Percentiles rank a stretch among this genome's conserved stretches.
phyloP scores from a whole-genome alignment of 2,329 filamentous ascomycete genomes.

The Curvularia spicifera region DNA sequence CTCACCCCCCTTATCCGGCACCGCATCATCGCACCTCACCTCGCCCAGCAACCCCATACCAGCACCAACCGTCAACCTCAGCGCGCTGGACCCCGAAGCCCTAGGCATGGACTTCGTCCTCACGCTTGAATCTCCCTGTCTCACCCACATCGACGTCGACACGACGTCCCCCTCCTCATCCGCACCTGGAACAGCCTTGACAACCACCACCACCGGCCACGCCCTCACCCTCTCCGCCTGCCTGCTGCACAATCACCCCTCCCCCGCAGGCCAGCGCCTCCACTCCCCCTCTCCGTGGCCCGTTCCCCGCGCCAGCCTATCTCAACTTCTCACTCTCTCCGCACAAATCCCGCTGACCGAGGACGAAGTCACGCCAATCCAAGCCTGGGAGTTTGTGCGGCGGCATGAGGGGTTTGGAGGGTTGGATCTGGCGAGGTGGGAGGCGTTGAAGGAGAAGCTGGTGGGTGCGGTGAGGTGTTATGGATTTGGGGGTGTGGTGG shows the following conservation, averaged over 20 bases:
- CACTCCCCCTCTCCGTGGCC: conserved; percentile 21
- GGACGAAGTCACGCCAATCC: conserved; percentile 46
- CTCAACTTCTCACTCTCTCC: conserved; percentile 30
- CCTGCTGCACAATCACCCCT: conserved; percentile 30
- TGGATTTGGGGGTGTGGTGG: conserved; percentile 38
- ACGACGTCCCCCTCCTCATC: background rate
- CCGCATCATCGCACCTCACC: background rate
- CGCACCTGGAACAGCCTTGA: background rate
- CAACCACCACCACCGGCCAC: conserved; percentile 35
- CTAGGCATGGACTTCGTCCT: conserved; percentile 46
- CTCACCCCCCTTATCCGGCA: conserved; percentile 1
- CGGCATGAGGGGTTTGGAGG: conserved; percentile 30
- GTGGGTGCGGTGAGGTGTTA: conserved; percentile 40
- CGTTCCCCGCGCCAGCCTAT: conserved; percentile 24
- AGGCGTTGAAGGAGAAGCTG: conserved; percentile 33
- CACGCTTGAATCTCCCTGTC: conserved; percentile 47
- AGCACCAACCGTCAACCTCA: background rate
- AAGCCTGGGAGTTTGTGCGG: conserved; percentile 48
- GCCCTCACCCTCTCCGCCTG: conserved; percentile 40
- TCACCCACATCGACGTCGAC: conserved; percentile 35
- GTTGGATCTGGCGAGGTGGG: conserved; percentile 30
- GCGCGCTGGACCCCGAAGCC: conserved; percentile 24
- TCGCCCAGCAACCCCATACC: background rate
- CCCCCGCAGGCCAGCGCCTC: conserved; percentile 11
- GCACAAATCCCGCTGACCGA: conserved; percentile 27